phyloP scores from a whole-genome alignment of 164 flowering plant species.

The Aristolochia californica region DNA sequence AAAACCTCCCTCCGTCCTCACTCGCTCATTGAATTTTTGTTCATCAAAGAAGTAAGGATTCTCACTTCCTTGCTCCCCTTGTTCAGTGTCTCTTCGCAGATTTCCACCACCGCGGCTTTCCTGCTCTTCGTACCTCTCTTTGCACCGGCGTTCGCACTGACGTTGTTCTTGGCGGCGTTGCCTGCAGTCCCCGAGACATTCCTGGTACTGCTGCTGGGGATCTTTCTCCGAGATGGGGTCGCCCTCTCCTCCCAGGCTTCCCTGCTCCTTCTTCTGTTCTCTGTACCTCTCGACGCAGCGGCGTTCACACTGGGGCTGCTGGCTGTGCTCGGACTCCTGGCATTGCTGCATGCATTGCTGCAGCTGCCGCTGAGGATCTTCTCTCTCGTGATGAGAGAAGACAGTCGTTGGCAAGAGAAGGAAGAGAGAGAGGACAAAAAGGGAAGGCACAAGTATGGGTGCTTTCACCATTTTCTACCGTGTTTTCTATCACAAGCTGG shows the following conservation, averaged over 20 bases:
- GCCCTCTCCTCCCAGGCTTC: not conserved
- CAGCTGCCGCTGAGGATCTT: not conserved
- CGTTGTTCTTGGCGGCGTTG: not conserved
- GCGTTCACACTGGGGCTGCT: not conserved
- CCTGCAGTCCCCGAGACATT: not conserved
- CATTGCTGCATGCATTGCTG: not conserved
- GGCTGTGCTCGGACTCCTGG: not conserved
- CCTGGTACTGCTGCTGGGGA: not conserved
- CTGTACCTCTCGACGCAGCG: slow-evolving; percentile 1
- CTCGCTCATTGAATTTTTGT: not conserved
- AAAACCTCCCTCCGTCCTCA: slow-evolving; percentile 6
- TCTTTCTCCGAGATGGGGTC: too few species aligned
- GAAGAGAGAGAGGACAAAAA: not conserved
- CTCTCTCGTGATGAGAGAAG: not conserved
- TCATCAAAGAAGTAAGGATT: slow-evolving; percentile 5
- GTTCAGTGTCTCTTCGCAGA: not conserved
- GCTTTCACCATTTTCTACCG: too few species aligned
- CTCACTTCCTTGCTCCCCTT: not conserved
- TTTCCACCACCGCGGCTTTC: not conserved
- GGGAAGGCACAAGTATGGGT: not conserved
- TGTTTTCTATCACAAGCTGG: too few species aligned
- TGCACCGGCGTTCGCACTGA: not conserved
- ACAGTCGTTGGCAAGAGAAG: not conserved
- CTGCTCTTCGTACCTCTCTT: not conserved
- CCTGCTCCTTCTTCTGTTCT: not conserved